These are phyloP conservation scores for Nemania abortiva DNA, from an alignment of 2,329 filamentous ascomycete genomes.

Conservation along the genomic window DNA sequence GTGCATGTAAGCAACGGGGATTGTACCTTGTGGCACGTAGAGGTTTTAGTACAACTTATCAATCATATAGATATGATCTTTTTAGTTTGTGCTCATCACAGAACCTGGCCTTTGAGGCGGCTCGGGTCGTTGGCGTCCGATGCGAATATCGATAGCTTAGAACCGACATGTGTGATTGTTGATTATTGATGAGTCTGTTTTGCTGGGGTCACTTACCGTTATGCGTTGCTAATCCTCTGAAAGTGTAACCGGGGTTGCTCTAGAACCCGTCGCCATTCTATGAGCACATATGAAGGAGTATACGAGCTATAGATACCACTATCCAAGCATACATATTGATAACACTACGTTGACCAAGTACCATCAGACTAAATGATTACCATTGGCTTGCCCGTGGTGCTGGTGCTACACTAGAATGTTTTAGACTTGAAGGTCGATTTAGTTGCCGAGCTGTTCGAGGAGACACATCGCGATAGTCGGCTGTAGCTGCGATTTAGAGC, in stretches of 20 bases:
- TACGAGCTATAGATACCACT: conserved; percentile 4
- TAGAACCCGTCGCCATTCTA: neutral
- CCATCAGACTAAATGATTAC: neutral
- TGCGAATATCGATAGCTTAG: conserved; percentile 13
- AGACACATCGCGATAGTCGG: neutral
- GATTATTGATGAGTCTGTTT: neutral
- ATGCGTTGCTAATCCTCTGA: conserved; percentile 16
- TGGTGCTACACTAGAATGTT: neutral
- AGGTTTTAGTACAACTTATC: conserved; percentile 11
- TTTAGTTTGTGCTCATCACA: conserved; percentile 10
- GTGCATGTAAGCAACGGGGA: conserved; percentile 34
- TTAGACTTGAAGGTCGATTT: neutral
- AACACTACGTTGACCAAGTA: neutral
- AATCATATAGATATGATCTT: conserved; percentile 4
- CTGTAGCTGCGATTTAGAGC: neutral
- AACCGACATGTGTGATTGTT: neutral
- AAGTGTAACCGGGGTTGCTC: conserved; percentile 3
- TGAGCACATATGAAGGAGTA: conserved; percentile 10
- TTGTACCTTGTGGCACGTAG: conserved; percentile 25
- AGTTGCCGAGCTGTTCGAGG: neutral
- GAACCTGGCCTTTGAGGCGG: neutral
- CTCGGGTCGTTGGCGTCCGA: neutral
- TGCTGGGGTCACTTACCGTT: conserved; percentile 15
- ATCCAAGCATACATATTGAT: neutral
- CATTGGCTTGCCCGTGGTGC: neutral